Base-by-base conservation (phyloP, 768 basidiomycete genomes). In the Boletus barrowsii region DNA sequence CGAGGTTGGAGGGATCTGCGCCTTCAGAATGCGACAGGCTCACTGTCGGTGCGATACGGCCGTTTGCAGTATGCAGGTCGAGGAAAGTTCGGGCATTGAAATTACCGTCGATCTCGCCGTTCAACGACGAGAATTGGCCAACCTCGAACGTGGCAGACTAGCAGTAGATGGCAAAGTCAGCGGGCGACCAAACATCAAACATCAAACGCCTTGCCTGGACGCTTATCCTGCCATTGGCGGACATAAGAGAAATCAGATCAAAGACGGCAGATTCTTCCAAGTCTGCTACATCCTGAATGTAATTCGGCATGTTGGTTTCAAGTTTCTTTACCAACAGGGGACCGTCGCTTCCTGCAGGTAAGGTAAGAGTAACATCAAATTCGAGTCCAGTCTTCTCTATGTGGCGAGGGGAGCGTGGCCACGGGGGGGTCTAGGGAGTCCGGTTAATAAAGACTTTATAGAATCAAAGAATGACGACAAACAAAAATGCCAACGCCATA, bases 41-140 rank as follows among this genome's bases (percentile, higher is more conserved):
- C 30, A 81, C 76, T 32, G 67, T 62, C 0, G 72, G 70, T 4
- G 62, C 46, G 56, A 86, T 76, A 5, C 44, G 62, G 0, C 67
- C 71, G 56, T 83, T 82, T 20, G 71, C 58, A n/a, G 72, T 73
- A 17, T 40, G 26, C 24, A 80, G 55, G 10, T 37, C 44, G 26
- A 85, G 67, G 4, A 66, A 66, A 1, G 71, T 65, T 14, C 68
- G 61, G 4, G 70, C 66, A 26, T 72, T 72, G 64, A 75, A 80
- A 17, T 52, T 56, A 3, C 84, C 83, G 3, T 55, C 59, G 33
- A 86, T 80, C 9, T 58, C 61, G n/a, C 73, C 75, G 46, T 81
- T 83, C 7, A 71, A 58, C 2, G 78, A 79, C n/a, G 54, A 47
- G 47, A 79, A 61, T 11, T 42, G 30, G 7, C 65, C 72, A 22